phyloP scores from a whole-genome alignment of 208 protist species.

The Trypanosoma mega region DNA sequence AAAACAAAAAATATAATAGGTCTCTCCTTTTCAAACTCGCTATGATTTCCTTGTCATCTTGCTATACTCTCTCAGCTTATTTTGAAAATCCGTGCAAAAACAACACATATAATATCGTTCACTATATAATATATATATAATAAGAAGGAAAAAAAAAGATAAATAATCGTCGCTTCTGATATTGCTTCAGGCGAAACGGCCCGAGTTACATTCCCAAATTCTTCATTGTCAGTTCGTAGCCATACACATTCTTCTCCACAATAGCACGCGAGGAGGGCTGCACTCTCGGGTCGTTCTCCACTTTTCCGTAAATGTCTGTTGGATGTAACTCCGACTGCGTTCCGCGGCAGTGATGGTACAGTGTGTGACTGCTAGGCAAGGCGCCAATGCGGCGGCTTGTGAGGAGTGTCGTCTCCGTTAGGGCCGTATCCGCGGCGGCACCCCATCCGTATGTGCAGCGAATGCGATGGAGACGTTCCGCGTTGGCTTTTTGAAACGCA shows the following conservation, averaged over 20 bases:
- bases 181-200: neutral
- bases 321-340: conserved; percentile 65
- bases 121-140: conserved; percentile 2
- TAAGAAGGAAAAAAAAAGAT: neutral
- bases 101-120: too few relatives aligned
- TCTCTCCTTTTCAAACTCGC: too few relatives aligned
- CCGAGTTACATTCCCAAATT: conserved; percentile 51
- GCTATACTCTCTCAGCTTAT: too few relatives aligned
- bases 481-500: conserved; percentile 64
- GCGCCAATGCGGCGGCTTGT: conserved; percentile 66
- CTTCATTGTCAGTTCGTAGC: conserved; percentile 85
- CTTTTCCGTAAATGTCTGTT: conserved; percentile 71
- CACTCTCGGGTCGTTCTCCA: conserved; percentile 83
- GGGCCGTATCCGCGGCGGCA: conserved; percentile 62
- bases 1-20: neutral
- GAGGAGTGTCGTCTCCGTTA: conserved; percentile 77
- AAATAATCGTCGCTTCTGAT: neutral
- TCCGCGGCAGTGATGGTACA: conserved; percentile 85
- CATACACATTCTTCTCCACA: conserved; percentile 75
- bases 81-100: too few relatives aligned
- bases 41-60: too few relatives aligned
- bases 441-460: conserved; percentile 77
- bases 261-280: conserved; percentile 80
- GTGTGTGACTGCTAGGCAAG: conserved; percentile 63
- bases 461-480: conserved; percentile 79